Conservation (phyloP, 805 yeast species). For the Suhomyces prunicola region DNA sequence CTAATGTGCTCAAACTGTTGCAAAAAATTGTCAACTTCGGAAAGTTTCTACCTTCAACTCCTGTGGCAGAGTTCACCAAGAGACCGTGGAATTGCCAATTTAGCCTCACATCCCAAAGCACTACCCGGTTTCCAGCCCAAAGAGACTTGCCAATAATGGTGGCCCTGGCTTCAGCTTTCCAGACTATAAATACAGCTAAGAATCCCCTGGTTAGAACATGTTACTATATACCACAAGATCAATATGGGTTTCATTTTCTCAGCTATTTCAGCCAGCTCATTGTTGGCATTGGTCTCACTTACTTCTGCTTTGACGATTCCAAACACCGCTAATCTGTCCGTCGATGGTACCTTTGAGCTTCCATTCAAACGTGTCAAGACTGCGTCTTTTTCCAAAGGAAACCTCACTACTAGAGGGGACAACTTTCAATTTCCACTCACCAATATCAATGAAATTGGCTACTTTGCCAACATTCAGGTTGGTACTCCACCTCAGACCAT, state of each 20-base stretch:
- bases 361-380: background rate
- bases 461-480: background rate
- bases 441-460: background rate
- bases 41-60: background rate
- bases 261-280: background rate
- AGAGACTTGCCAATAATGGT: background rate
- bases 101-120: too few relatives aligned
- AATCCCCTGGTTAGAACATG: background rate
- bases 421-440: background rate
- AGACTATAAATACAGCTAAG: background rate
- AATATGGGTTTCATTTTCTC: background rate
- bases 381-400: background rate
- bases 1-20: background rate
- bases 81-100: background rate
- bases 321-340: background rate
- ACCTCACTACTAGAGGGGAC: background rate
- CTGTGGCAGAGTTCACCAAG: background rate
- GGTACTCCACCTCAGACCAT: background rate
- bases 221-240: background rate
- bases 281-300: background rate
- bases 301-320: background rate
- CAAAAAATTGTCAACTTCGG: background rate
- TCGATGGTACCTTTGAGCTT: background rate
- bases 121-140: background rate
- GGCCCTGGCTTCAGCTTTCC: too few relatives aligned